Percentiles rank a stretch among this genome's conserved stretches.
These are phyloP conservation scores for Starmerella stigmatis DNA, from an alignment of 805 yeast species.

Conservation along the genomic window DNA sequence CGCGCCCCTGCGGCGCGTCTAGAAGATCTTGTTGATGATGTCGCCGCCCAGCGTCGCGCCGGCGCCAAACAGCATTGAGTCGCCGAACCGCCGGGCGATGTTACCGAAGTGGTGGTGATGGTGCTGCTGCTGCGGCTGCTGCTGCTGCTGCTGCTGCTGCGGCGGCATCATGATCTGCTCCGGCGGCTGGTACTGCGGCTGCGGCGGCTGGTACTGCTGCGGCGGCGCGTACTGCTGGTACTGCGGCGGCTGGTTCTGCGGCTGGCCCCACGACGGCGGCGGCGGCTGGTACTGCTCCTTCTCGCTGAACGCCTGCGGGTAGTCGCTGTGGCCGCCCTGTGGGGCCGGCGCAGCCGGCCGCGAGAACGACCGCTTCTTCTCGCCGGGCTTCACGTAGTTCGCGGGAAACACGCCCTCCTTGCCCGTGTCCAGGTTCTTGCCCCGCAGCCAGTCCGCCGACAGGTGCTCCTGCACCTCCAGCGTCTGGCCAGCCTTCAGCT, in stretches of 20 bases:
- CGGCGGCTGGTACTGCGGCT: slow-evolving; percentile 24
- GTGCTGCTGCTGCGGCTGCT: slow-evolving; percentile 16
- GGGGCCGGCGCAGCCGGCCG: slow-evolving; percentile 20
- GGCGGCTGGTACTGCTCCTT: slow-evolving; percentile 16
- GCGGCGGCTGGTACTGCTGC: slow-evolving; percentile 26
- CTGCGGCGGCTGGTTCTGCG: slow-evolving; percentile 16
- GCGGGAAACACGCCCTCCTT: slow-evolving; percentile 82
- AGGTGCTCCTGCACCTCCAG: slow-evolving; percentile 60
- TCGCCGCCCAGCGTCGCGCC: slow-evolving; percentile 91
- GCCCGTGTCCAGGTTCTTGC: slow-evolving; percentile 39
- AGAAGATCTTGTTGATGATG: slow-evolving; percentile 42
- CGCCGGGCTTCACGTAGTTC: slow-evolving; percentile 52
- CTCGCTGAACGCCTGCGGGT: slow-evolving; percentile 20
- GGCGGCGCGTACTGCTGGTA: slow-evolving; percentile 22
- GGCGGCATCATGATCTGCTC: slow-evolving; percentile 21
- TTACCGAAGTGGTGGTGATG: slow-evolving; percentile 28
- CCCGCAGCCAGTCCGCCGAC: slow-evolving; percentile 88
- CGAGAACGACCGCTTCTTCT: slow-evolving; percentile 15
- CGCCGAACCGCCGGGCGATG: slow-evolving; percentile 68
- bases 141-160: slow-evolving; percentile 24
- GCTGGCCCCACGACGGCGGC: slow-evolving; percentile 15
- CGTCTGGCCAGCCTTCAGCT: slow-evolving; percentile 54
- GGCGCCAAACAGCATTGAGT: slow-evolving; percentile 92
- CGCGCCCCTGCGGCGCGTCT: neutral
- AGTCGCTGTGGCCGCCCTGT: slow-evolving; percentile 15